Conservation (phyloP, 1,284 basidiomycete species). For the Moesziomyces sp. region DNA sequence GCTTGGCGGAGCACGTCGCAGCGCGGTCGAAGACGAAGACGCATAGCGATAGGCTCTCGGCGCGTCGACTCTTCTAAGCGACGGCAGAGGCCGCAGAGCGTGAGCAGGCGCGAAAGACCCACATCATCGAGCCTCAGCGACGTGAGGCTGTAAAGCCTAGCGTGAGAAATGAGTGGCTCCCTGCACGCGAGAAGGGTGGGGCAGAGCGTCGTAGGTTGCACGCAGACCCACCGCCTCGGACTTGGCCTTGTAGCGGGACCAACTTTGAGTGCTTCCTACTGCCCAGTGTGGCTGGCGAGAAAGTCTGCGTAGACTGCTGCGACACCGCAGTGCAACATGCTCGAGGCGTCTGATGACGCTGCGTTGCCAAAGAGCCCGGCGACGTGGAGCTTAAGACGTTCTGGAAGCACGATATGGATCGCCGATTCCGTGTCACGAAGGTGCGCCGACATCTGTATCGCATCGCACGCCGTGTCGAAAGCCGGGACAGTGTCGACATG, state of each 20-base stretch:
- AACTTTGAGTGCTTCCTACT: not conserved
- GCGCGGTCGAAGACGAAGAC: not conserved
- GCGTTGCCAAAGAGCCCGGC: not conserved
- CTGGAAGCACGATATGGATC: not conserved
- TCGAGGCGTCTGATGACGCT: not conserved
- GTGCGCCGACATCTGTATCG: not conserved
- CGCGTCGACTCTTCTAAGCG: slow-evolving; percentile 13
- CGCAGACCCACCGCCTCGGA: not conserved
- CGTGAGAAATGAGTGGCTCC: not conserved
- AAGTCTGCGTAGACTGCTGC: too few relatives aligned
- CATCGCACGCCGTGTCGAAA: not conserved
- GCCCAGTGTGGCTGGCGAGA: too few relatives aligned
- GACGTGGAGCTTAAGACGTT: not conserved
- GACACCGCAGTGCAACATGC: too few relatives aligned
- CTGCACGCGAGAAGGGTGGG: not conserved
- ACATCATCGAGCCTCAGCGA: not conserved
- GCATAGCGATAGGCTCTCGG: slow-evolving; percentile 36
- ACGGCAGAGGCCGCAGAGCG: not conserved
- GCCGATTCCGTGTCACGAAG: too few relatives aligned
- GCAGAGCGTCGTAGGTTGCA: too few relatives aligned
- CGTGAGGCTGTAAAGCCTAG: not conserved
- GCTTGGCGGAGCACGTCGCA: not conserved
- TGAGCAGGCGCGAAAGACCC: not conserved
- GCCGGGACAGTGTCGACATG: not conserved
- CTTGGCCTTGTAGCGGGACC: not conserved